phyloP scores from a whole-genome alignment of 768 basidiomycete genomes.

The Rhizopogon vulgaris region DNA sequence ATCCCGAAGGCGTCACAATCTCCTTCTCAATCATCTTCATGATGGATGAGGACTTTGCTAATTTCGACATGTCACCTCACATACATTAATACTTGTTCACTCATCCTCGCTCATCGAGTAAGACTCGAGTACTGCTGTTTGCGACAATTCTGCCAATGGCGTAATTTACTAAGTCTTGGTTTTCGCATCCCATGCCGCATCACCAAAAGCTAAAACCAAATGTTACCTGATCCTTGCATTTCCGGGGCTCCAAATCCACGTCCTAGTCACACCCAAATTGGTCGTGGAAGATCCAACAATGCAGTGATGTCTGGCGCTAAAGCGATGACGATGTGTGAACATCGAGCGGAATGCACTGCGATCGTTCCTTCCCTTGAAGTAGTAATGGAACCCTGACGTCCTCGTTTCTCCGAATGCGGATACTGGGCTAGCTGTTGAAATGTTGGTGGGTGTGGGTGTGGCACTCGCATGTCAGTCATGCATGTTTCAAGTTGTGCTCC shows the following conservation, averaged over 20 bases:
- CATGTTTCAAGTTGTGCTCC: too few relatives aligned
- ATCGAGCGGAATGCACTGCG: constrained; percentile 6
- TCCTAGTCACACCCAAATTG: too few relatives aligned
- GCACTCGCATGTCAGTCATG: too few relatives aligned
- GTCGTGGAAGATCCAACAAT: too few relatives aligned
- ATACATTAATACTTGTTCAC: neutral
- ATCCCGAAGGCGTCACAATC: neutral
- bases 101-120: neutral
- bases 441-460: too few relatives aligned
- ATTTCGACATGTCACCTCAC: neutral
- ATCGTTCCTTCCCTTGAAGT: constrained; percentile 14
- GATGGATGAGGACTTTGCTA: neutral
- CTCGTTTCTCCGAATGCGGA: too few relatives aligned
- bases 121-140: too few relatives aligned
- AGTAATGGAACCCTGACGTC: neutral
- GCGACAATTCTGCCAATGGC: neutral
- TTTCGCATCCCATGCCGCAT: neutral
- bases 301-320: too few relatives aligned
- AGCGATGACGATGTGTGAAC: constrained; percentile 10
- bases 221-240: too few relatives aligned
- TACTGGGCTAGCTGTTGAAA: too few relatives aligned
- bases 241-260: neutral
- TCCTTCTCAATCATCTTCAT: neutral
- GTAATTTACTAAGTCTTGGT: neutral
- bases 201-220: too few relatives aligned